Conservation (phyloP, 2,329 filamentous ascomycete species). For the Chaetomium globosum region DNA sequence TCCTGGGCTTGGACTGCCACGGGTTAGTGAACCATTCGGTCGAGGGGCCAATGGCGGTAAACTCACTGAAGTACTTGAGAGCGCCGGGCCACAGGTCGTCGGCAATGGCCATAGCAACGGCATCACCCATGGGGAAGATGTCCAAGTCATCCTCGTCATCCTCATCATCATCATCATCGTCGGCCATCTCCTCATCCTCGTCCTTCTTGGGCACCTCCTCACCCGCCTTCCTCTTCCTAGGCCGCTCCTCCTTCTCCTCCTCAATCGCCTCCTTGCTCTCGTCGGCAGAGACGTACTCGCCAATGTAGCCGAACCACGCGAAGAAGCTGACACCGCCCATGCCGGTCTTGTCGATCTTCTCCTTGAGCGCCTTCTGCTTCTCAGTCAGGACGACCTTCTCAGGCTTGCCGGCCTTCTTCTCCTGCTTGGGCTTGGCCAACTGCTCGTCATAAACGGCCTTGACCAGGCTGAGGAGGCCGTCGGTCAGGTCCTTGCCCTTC, state of each 20-base stretch:
- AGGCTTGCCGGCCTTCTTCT: constrained; percentile 45
- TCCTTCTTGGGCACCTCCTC: constrained; percentile 53
- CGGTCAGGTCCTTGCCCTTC: constrained; percentile 79
- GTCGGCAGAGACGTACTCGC: constrained; percentile 68
- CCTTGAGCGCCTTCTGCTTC: constrained; percentile 55
- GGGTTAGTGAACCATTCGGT: constrained; percentile 42
- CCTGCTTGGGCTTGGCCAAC: constrained; percentile 46
- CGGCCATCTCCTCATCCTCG: constrained; percentile 54
- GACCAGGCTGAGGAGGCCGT: constrained; percentile 75
- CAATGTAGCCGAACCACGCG: constrained; percentile 81
- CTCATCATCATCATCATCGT: constrained; percentile 62
- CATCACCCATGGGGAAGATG: constrained; percentile 85
- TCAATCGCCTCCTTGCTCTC: constrained; percentile 66
- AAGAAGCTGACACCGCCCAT: constrained; percentile 79
- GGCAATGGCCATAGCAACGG: constrained; percentile 75
- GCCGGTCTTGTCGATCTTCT: constrained; percentile 61
- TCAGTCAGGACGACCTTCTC: constrained; percentile 46
- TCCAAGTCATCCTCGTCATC: constrained; percentile 70
- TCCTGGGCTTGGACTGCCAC: constrained; percentile 69
- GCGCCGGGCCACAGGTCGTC: constrained; percentile 90
- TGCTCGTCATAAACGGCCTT: constrained; percentile 69
- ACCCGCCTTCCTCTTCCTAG: constrained; percentile 51
- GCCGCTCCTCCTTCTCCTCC: constrained; percentile 62
- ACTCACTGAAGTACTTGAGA: constrained; percentile 88
- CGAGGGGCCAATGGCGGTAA: constrained; percentile 23